Base-by-base conservation (phyloP, 2,329 filamentous ascomycete species). In the Thermomyces lanuginosus region DNA sequence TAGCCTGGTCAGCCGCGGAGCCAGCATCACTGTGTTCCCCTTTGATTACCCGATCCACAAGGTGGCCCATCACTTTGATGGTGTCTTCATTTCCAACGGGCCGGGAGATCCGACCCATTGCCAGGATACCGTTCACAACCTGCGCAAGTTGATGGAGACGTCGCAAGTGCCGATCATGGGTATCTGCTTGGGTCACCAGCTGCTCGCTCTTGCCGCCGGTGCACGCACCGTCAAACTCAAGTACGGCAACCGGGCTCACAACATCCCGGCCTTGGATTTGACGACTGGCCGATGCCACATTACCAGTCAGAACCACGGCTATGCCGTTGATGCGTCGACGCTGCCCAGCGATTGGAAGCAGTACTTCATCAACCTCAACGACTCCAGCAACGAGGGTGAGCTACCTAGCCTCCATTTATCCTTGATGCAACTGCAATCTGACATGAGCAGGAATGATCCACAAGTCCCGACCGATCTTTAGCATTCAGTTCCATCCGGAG, bases 21-120 rank as follows among this genome's bases (percentile, higher is more conserved):
- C 84, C 28, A 84, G 80, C 37, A 79, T 92, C 37, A 95, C 89
- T 21, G 80, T 82, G 45, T 91, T 98, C 65, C 89, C 89, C 33
- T 93, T 78, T 60, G 75, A 95, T 63, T 95, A 89, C 62, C 86
- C 84, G 28, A 89, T 98, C 53, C 84, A 95, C 69, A 93, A 95
- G 69, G 80, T 93, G 19, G 80, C 89, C 31, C 79, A 91, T 58
- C 83, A 95, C 67, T 95, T 92, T 45, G 89, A 98, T 44, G 89
- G 89, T 48, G 76, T 98, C 48, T 98, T 98, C 69, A 93, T 95
- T 62, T 92, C 83, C 58, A 98, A 98, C 61, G 89, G 89, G 33
- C 89, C 89, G 15, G 89, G 89, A 60, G 89, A 98, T 60, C 89
- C 89, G 43, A 95, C 84, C 21, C 89, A 98, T 61, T 93, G 84